phyloP scores from a whole-genome alignment of 2,329 filamentous ascomycete genomes.

The Cucurbitaria berberidis region DNA sequence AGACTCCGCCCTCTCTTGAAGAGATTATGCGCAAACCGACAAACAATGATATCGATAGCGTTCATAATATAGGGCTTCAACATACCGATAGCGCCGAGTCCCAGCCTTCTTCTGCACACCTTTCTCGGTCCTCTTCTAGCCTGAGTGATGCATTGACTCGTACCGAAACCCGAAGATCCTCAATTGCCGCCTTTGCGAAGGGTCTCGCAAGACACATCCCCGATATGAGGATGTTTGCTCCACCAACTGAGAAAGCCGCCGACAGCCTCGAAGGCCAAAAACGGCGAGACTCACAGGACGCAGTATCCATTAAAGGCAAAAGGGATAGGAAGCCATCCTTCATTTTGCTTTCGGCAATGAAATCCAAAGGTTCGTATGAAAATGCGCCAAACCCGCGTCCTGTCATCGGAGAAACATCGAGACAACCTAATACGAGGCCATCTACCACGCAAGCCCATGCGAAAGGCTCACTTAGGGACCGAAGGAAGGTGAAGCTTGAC shows the following conservation, averaged over 20 bases:
- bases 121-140: conserved; percentile 4
- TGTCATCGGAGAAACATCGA: conserved; percentile 1
- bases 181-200: conserved; percentile 33
- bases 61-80: conserved; percentile 13
- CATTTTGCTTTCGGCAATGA: conserved; percentile 3
- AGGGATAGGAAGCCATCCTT: conserved; percentile 17
- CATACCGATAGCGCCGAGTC: conserved; percentile 21
- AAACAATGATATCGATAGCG: conserved; percentile 14
- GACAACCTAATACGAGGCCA: neutral
- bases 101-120: conserved; percentile 6
- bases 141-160: conserved; percentile 7
- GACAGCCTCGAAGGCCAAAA: neutral
- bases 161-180: conserved; percentile 24
- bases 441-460: neutral
- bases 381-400: conserved; percentile 2
- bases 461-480: conserved; percentile 31
- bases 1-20: conserved; percentile 27
- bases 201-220: conserved; percentile 29
- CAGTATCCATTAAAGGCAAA: conserved; percentile 5
- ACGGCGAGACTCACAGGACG: conserved; percentile 2
- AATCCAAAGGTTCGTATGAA: neutral
- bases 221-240: conserved; percentile 29
- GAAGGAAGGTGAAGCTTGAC: conserved; percentile 37
- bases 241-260: conserved; percentile 4
- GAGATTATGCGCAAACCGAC: conserved; percentile 24